Percentiles rank a stretch among this genome's conserved stretches.
Evolutionary conservation across 2,329 filamentous ascomycete species (phyloP).

Genomic region (Cladosporium sp.): DNA sequence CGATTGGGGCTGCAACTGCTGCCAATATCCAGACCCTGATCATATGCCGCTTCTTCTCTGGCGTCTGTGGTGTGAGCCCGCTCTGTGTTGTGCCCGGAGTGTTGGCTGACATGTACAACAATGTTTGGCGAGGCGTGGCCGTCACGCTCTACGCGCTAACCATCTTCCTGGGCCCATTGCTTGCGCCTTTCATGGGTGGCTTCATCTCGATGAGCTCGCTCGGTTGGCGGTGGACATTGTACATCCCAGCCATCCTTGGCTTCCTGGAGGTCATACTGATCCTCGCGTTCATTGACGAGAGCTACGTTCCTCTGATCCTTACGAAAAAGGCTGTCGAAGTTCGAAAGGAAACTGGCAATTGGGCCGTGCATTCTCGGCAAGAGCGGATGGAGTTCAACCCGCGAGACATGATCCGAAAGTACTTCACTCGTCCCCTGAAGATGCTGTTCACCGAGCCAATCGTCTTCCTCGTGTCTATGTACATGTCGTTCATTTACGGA

Average conservation of each 20-base stretch:
- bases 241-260: constrained; percentile 49
- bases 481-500: constrained; percentile 57
- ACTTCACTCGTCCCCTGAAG: constrained; percentile 55
- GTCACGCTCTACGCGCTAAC: constrained; percentile 18
- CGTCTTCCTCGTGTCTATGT: constrained; percentile 59
- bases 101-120: constrained; percentile 16
- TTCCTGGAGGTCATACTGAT: constrained; percentile 37
- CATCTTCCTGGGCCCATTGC: constrained; percentile 20
- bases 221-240: constrained; percentile 28
- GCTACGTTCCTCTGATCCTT: constrained; percentile 51
- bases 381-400: constrained; percentile 16
- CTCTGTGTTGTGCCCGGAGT: constrained; percentile 17
- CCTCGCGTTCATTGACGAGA: constrained; percentile 44
- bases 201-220: constrained; percentile 18
- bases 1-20: constrained; percentile 31
- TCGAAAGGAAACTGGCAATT: constrained; percentile 11
- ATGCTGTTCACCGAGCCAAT: constrained; percentile 67
- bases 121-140: constrained; percentile 17
- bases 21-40: constrained; percentile 39
- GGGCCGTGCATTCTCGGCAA: constrained; percentile 12
- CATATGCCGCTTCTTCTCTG: constrained; percentile 39
- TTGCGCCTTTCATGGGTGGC: constrained; percentile 22
- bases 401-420: constrained; percentile 41
- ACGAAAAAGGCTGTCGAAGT: constrained; percentile 41
- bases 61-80: constrained; percentile 18